Conservation (phyloP, 805 yeast species). For the Candida bentonensis region DNA sequence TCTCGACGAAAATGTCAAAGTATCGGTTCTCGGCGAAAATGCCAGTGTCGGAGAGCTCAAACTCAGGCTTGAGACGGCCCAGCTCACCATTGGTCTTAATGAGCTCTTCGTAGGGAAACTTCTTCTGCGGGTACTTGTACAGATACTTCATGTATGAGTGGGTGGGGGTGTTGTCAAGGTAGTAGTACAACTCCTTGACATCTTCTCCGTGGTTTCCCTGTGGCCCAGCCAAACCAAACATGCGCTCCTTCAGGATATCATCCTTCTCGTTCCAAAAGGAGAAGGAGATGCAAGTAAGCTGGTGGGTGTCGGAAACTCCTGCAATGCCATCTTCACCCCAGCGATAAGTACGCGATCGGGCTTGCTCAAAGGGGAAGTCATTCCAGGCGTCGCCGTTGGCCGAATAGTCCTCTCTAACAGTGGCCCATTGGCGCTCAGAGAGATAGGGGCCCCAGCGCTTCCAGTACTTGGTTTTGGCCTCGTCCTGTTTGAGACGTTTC, state of each 20-base stretch:
- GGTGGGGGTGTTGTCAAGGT: constrained; percentile 83
- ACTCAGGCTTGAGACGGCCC: constrained; percentile 57
- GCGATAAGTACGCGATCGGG: constrained; percentile 65
- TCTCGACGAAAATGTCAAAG: constrained; percentile 78
- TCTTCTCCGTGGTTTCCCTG: constrained; percentile 96
- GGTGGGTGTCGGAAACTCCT: constrained; percentile 78
- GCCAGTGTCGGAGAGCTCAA: constrained; percentile 71
- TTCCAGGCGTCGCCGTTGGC: constrained; percentile 83
- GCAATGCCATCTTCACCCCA: constrained; percentile 97
- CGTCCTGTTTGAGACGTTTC: constrained; percentile 28
- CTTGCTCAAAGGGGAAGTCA: constrained; percentile 73
- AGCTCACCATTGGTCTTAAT: constrained; percentile 53
- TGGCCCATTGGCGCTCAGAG: constrained; percentile 73
- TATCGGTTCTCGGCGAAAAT: constrained; percentile 49
- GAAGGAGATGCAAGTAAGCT: constrained; percentile 57
- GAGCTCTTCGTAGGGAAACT: constrained; percentile 70
- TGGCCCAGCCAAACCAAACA: constrained; percentile 80
- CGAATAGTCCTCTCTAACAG: constrained; percentile 71
- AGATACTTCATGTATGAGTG: constrained; percentile 85
- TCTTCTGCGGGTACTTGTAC: constrained; percentile 82
- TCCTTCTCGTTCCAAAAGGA: constrained; percentile 90
- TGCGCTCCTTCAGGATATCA: constrained; percentile 67
- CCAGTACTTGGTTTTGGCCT: constrained; percentile 40
- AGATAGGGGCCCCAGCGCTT: constrained; percentile 86
- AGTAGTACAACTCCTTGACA: constrained; percentile 53